Evolutionary conservation across 1,139 yeast genomes (phyloP).

Genomic region (Yamadazyma buinensis): DNA sequence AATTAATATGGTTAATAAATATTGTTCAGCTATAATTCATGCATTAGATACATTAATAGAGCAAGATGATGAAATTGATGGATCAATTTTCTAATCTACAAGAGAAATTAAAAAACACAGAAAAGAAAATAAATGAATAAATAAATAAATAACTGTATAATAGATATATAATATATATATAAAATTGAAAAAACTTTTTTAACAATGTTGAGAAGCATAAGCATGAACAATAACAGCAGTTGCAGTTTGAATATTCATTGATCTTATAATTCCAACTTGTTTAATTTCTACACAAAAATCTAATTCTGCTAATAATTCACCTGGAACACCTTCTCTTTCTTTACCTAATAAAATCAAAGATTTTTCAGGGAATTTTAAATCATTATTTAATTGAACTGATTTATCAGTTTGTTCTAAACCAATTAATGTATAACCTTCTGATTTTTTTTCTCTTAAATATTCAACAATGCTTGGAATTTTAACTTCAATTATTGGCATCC

Average conservation of each 20-base stretch:
- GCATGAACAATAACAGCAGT: slow-evolving; percentile 93
- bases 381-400: slow-evolving; percentile 63
- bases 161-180: slow-evolving; percentile 1
- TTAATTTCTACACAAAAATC: slow-evolving; percentile 89
- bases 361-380: slow-evolving; percentile 71
- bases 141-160: too few species aligned
- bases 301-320: slow-evolving; percentile 73
- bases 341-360: slow-evolving; percentile 76
- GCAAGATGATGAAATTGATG: slow-evolving; percentile 33
- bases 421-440: slow-evolving; percentile 78
- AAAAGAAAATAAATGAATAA: too few species aligned
- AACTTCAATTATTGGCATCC: slow-evolving; percentile 96
- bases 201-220: slow-evolving; percentile 72
- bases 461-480: slow-evolving; percentile 48
- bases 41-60: slow-evolving; percentile 41
- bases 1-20: slow-evolving; percentile 29
- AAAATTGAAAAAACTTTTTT: neutral
- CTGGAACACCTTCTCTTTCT: slow-evolving; percentile 91
- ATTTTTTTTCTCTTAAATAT: slow-evolving; percentile 61
- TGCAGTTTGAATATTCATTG: slow-evolving; percentile 97
- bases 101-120: too few species aligned
- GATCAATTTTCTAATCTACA: slow-evolving; percentile 25
- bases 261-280: slow-evolving; percentile 86
- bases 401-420: slow-evolving; percentile 93
- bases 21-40: slow-evolving; percentile 31